phyloP scores from a whole-genome alignment of 352 stramenopile genomes.

The Aphanomyces euteiches region DNA sequence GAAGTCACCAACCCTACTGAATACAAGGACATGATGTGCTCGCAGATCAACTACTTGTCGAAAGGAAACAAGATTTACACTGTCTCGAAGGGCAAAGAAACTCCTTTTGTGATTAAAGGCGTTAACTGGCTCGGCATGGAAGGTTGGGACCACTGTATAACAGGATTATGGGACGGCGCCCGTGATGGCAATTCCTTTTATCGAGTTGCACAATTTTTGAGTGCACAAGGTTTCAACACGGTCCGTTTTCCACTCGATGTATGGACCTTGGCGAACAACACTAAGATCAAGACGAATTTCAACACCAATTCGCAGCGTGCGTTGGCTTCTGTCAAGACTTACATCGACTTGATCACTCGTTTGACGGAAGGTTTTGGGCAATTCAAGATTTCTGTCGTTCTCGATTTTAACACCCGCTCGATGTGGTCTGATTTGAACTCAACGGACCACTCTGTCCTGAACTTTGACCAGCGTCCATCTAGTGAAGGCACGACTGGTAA shows the following conservation, averaged over 20 bases:
- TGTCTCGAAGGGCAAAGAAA: slow-evolving; percentile 46
- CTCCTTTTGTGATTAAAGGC: slow-evolving; percentile 77
- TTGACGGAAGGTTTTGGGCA: slow-evolving; percentile 65
- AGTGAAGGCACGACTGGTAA: slow-evolving; percentile 27
- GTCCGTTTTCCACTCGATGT: slow-evolving; percentile 73
- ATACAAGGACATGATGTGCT: slow-evolving; percentile 68
- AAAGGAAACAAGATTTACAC: slow-evolving; percentile 72
- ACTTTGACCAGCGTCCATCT: slow-evolving; percentile 1
- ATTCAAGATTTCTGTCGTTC: slow-evolving; percentile 71
- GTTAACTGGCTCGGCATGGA: slow-evolving; percentile 85
- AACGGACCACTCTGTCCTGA: slow-evolving; percentile 35
- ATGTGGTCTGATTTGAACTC: slow-evolving; percentile 31
- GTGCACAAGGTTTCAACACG: slow-evolving; percentile 75
- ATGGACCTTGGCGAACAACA: slow-evolving; percentile 66
- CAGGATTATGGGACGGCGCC: slow-evolving; percentile 78
- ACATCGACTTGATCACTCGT: slow-evolving; percentile 60
- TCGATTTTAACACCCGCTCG: slow-evolving; percentile 77
- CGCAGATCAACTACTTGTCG: slow-evolving; percentile 79
- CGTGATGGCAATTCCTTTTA: slow-evolving; percentile 75
- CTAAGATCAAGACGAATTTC: slow-evolving; percentile 49
- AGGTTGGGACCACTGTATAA: slow-evolving; percentile 59
- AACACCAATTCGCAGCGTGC: slow-evolving; percentile 85
- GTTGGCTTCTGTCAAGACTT: slow-evolving; percentile 51
- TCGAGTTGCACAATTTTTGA: slow-evolving; percentile 65
- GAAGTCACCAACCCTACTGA: slow-evolving; percentile 60